Conservation (phyloP, 176 grass and related monocot species). For the Musa troglodytarum region DNA sequence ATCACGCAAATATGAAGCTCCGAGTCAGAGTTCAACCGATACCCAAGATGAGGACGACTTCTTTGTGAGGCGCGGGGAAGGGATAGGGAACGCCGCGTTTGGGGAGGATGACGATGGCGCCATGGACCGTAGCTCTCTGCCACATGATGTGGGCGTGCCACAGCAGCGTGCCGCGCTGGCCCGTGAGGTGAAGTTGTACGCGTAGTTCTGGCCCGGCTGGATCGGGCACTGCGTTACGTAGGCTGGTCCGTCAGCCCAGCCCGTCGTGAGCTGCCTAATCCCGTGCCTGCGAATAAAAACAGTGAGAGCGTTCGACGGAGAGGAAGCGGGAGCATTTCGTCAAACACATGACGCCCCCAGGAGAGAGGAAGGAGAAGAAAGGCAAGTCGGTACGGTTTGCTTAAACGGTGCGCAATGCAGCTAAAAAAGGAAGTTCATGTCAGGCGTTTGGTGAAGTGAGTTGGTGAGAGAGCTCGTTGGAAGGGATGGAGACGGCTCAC, state of each 20-base stretch:
- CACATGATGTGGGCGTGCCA: constrained; percentile 87
- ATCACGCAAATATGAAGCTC: neutral
- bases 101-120: constrained; percentile 67
- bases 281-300: constrained; percentile 42
- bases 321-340: too few relatives aligned
- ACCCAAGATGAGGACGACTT: constrained; percentile 57
- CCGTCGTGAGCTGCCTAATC: constrained; percentile 57
- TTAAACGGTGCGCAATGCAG: too few relatives aligned
- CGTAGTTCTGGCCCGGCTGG: constrained; percentile 59
- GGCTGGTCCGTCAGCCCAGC: constrained; percentile 33
- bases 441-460: too few relatives aligned
- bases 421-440: too few relatives aligned
- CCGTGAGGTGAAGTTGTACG: constrained; percentile 76
- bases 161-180: constrained; percentile 81
- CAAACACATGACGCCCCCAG: neutral
- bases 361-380: neutral
- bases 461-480: neutral
- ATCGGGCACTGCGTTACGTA: constrained; percentile 8
- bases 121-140: constrained; percentile 62
- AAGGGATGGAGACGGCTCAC: constrained; percentile 12
- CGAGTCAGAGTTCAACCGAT: neutral
- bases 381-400: too few relatives aligned
- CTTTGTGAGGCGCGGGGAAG: constrained; percentile 50
- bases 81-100: constrained; percentile 52
- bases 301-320: too few relatives aligned